Evolutionary conservation across 768 basidiomycete species (phyloP), one percentile per base, ranked within the genome.

Genomic region (Vishniacozyma victoriae): DNA sequence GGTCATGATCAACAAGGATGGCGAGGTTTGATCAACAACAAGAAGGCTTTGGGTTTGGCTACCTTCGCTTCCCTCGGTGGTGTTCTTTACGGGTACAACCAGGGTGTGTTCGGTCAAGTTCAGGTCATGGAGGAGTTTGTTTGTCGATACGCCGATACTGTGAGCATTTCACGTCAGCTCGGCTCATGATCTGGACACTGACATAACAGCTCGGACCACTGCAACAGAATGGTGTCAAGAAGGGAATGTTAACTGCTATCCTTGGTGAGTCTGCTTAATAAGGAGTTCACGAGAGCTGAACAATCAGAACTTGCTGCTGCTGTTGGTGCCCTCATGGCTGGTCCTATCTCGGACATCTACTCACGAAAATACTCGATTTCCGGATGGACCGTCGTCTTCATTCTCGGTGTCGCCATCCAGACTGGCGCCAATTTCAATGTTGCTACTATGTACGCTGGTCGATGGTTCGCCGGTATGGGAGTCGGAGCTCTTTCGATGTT

Each of bases 1-100:
- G 24, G 81, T 42, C 76, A 74, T 57, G 75, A 77, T 13, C 75
- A 85, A 33, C 77, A 78, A 47, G 84, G 84, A 38, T 71, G 78
- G 60, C 82, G 82, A 40, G 85, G 84, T 67, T 38, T 58, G 15
- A 42, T 57, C 36, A 26, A 53, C 46, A 88, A 88, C 65, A 75
- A 79, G 38, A 77, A 75, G 56, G 74, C 84, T 22, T 81, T 86
- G 48, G 74, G 77, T 22, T 80, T 86, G 44, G 80, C 86, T 13
- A 78, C 85, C 16, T 88, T 87, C 60, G 86, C 85, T 2, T 86
- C 84, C 13, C 75, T 87, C 18, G 86, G 86, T 65, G 85, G 85
- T 60, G 70, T 88, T 77, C 82, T 73, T 60, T 82, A 76, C 44
- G 62, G 55, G 22, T 70, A 86, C 50, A 64, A 57, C 46, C 83